These are phyloP conservation scores for Ustilago curta DNA, from an alignment of 1,284 basidiomycete species.

Conservation along the genomic window DNA sequence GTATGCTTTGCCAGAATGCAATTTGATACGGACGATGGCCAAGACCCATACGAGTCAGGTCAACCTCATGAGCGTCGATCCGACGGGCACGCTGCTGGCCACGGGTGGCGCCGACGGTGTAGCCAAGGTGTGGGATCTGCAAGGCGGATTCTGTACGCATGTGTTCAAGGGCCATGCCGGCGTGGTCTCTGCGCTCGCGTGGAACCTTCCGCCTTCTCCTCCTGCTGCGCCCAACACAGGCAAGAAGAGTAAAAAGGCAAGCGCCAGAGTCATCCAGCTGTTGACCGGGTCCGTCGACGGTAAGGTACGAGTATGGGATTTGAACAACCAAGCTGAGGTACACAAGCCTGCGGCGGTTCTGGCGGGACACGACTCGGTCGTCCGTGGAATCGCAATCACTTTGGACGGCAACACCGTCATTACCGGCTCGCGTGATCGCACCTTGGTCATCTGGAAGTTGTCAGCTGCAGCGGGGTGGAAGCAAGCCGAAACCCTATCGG, in stretches of 20 bases:
- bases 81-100: constrained; percentile 89
- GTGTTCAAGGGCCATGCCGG: constrained; percentile 91
- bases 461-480: constrained; percentile 41
- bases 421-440: constrained; percentile 59
- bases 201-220: constrained; percentile 79
- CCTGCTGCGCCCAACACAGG: not conserved
- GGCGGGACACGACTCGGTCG: constrained; percentile 62
- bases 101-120: constrained; percentile 95
- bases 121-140: constrained; percentile 96
- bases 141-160: constrained; percentile 89
- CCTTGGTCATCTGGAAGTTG: constrained; percentile 57
- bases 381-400: constrained; percentile 60
- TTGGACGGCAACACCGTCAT: constrained; percentile 55
- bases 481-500: constrained; percentile 56
- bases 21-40: constrained; percentile 78
- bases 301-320: constrained; percentile 65
- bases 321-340: constrained; percentile 43
- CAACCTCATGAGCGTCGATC: constrained; percentile 81
- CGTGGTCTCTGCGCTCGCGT: constrained; percentile 89
- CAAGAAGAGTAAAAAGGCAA: constrained; percentile 24
- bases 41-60: constrained; percentile 92
- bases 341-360: constrained; percentile 57
- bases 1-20: constrained; percentile 70
- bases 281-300: constrained; percentile 82
- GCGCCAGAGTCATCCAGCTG: constrained; percentile 76